Evolutionary conservation across 768 basidiomycete species (phyloP).

Genomic region (Lyophyllum shimeji): DNA sequence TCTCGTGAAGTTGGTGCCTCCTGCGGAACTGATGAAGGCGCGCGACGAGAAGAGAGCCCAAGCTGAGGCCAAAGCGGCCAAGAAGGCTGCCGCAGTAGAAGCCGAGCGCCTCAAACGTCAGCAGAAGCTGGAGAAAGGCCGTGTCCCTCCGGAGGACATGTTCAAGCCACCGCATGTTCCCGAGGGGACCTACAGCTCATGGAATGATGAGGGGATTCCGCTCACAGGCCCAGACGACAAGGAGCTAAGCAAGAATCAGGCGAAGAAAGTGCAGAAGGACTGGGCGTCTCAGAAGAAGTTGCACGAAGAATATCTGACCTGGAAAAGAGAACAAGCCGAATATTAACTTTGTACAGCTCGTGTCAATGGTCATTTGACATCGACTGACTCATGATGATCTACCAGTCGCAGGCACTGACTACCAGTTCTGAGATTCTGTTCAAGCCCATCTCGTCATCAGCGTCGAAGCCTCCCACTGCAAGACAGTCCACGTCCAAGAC

Average conservation of each 20-base stretch:
- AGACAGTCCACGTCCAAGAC: conserved; percentile 89
- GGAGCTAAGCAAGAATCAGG: conserved; percentile 77
- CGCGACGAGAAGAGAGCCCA: conserved; percentile 87
- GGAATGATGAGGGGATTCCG: conserved; percentile 86
- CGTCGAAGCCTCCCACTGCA: conserved; percentile 64
- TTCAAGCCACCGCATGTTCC: conserved; percentile 82
- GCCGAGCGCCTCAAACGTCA: conserved; percentile 66
- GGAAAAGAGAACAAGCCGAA: conserved; percentile 30
- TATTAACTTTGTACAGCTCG: conserved; percentile 13
- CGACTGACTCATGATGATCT: conserved; percentile 18
- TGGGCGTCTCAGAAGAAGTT: conserved; percentile 72
- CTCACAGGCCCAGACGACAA: conserved; percentile 82
- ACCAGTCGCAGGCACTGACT: conserved; percentile 68
- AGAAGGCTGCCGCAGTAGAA: conserved; percentile 71
- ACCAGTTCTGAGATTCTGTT: conserved; percentile 70
- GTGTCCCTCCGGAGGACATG: conserved; percentile 68
- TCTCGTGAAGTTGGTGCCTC: conserved; percentile 87
- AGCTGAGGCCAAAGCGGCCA: conserved; percentile 71
- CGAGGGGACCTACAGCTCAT: conserved; percentile 74
- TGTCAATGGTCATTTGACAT: conserved; percentile 1
- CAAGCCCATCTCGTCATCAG: conserved; percentile 76
- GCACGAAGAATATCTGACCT: conserved; percentile 73
- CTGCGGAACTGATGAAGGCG: conserved; percentile 75
- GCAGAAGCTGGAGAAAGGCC: conserved; percentile 85
- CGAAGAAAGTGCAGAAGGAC: conserved; percentile 78